Evolutionary conservation across 306 rosid genomes (phyloP).

Genomic region (Oemleria cerasiformis): DNA sequence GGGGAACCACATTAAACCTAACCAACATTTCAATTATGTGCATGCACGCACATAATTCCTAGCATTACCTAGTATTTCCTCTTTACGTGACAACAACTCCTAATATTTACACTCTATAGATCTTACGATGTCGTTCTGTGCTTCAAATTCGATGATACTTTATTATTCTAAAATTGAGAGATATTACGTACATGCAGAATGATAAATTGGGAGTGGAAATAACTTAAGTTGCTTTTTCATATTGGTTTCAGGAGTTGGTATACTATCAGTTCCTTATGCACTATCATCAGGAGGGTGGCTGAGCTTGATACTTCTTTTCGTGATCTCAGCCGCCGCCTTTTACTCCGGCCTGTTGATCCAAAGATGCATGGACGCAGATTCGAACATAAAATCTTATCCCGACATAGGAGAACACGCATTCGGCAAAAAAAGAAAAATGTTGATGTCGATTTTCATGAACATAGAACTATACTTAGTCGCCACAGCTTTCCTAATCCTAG

Average conservation of each 20-base stretch:
- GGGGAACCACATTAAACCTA: too few relatives aligned
- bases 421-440: constrained; percentile 44
- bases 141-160: too few relatives aligned
- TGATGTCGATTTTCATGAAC: constrained; percentile 44
- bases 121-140: too few relatives aligned
- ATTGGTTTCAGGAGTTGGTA: constrained; percentile 52
- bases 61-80: too few relatives aligned
- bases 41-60: too few relatives aligned
- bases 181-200: too few relatives aligned
- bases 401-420: constrained; percentile 61
- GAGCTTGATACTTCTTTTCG: constrained; percentile 44
- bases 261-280: constrained; percentile 64
- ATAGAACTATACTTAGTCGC: constrained; percentile 56
- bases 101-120: too few relatives aligned
- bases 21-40: too few relatives aligned
- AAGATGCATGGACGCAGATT: constrained; percentile 49
- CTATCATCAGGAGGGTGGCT: constrained; percentile 73
- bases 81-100: too few relatives aligned
- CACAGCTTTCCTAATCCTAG: constrained; percentile 54
- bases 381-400: constrained; percentile 46
- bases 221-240: neutral
- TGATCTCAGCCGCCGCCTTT: constrained; percentile 33
- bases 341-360: constrained; percentile 51
- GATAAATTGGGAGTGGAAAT: neutral
- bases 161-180: too few relatives aligned